Evolutionary conservation across 2,329 filamentous ascomycete species (phyloP), one percentile per base, ranked within the genome.

Genomic region (Plenodomus biglobosus): DNA sequence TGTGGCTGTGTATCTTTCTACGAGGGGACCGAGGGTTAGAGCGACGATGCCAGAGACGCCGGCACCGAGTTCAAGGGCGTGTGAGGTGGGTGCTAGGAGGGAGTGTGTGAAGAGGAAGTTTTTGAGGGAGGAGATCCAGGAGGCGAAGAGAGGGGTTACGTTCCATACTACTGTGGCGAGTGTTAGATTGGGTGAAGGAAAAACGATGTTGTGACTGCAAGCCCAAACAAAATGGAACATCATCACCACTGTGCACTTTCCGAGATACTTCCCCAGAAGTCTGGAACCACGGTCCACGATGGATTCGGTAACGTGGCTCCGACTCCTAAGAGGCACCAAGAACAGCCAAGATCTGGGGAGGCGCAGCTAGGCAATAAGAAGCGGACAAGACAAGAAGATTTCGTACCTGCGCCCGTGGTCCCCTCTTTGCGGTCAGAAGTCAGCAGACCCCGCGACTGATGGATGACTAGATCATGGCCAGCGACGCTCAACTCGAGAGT

Each of bases 1-100:
- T 0, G 92, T 96, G 38, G 94, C 84, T 38, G 91, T 78, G 68
- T 94, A 95, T 50, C 77, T 76, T 5, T 65, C 55, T 16, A 95
- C 78, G 3, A 74, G 75, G 1, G 82, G 80, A 1, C 82, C 80
- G 11, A 96, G 73, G 6, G 83, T 76, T 32, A 94, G 76, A 2
- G 87, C 90, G 27, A 92, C 82, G 30, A 97, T 78, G 16, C 87
- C 90, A 0, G 91, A 88, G 46, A 95, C 87, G 44, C 94, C 94
- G 68, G 90, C 91, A 37, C 94, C 94, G 5, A 99, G 82, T 66
- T 97, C 94, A 46, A 96, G 77, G 17, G 92, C 77, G 5, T 76
- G 76, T 4, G 87, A 85, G 1, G 75, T 59, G 0, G 76, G 50
- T 19, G 76, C 71, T 7, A 92, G 76, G 42, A 86, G 62, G 38